Evolutionary conservation across 306 rosid species (phyloP).

Genomic region (Adenanthera pavonina): DNA sequence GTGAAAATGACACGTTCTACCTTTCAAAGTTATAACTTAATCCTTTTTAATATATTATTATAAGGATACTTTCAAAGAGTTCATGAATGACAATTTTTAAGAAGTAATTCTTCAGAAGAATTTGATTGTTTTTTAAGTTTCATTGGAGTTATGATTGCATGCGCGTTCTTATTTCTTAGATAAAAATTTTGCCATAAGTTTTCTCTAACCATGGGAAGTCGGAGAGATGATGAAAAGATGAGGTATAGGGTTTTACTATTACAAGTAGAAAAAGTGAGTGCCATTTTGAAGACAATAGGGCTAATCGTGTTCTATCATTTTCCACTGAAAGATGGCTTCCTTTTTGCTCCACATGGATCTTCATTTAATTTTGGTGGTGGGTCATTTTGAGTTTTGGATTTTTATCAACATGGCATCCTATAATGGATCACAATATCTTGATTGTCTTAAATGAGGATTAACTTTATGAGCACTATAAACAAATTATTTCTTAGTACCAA

Average conservation of each 20-base stretch:
- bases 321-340: conserved; percentile 53
- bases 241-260: conserved; percentile 33
- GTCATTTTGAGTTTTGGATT: conserved; percentile 36
- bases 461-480: conserved; percentile 27
- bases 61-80: neutral
- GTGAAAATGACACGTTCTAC: conserved; percentile 15
- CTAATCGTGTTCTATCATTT: conserved; percentile 36
- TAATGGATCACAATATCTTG: neutral
- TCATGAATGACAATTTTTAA: too few species aligned
- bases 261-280: conserved; percentile 45
- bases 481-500: conserved; percentile 13
- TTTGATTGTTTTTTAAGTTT: neutral
- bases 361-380: conserved; percentile 37
- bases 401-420: neutral
- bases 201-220: conserved; percentile 31
- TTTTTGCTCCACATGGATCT: conserved; percentile 34
- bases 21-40: neutral
- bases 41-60: too few species aligned
- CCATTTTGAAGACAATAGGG: conserved; percentile 39
- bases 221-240: conserved; percentile 25
- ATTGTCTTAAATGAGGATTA: neutral
- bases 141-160: neutral
- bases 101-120: neutral
- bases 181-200: neutral
- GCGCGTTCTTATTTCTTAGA: neutral